phyloP scores from a whole-genome alignment of 768 basidiomycete species.

The Naganishia vaughanmartiniae region DNA sequence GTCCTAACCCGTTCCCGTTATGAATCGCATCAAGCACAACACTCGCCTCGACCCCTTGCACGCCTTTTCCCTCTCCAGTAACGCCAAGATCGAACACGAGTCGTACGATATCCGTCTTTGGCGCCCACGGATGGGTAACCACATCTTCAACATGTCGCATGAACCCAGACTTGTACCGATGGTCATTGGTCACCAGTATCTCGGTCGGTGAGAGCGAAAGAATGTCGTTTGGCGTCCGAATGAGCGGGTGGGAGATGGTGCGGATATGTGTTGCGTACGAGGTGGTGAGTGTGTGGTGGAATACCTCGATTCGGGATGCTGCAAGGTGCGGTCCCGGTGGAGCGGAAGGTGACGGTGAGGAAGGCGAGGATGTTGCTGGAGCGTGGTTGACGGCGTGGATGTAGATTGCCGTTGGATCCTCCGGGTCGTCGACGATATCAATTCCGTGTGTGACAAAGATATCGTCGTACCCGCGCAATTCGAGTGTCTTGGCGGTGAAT shows the following conservation, averaged over 20 bases:
- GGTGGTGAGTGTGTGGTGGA: constrained; percentile 29
- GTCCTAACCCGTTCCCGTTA: constrained; percentile 38
- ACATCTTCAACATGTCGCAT: constrained; percentile 34
- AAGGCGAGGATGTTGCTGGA: neutral
- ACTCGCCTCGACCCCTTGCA: constrained; percentile 10
- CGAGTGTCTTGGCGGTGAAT: constrained; percentile 31
- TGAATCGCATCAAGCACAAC: constrained; percentile 34
- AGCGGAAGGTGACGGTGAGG: neutral
- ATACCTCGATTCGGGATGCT: constrained; percentile 37
- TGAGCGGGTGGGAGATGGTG: constrained; percentile 33
- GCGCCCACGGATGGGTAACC: constrained; percentile 3
- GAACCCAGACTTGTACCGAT: constrained; percentile 29
- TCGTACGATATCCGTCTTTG: constrained; percentile 30
- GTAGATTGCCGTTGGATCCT: constrained; percentile 27
- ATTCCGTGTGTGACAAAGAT: constrained; percentile 39
- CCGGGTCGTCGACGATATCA: constrained; percentile 33
- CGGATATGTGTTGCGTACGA: constrained; percentile 28
- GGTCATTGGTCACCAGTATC: constrained; percentile 38
- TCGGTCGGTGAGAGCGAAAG: constrained; percentile 29
- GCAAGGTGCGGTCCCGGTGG: neutral
- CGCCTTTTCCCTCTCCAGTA: too few species aligned
- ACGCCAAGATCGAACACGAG: constrained; percentile 8
- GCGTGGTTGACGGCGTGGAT: constrained; percentile 40
- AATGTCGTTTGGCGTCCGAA: constrained; percentile 38
- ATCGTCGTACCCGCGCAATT: constrained; percentile 22